Percentiles rank a stretch among this genome's conserved stretches.
phyloP scores from a whole-genome alignment of 164 flowering plant genomes.

The Buxus sempervirens region DNA sequence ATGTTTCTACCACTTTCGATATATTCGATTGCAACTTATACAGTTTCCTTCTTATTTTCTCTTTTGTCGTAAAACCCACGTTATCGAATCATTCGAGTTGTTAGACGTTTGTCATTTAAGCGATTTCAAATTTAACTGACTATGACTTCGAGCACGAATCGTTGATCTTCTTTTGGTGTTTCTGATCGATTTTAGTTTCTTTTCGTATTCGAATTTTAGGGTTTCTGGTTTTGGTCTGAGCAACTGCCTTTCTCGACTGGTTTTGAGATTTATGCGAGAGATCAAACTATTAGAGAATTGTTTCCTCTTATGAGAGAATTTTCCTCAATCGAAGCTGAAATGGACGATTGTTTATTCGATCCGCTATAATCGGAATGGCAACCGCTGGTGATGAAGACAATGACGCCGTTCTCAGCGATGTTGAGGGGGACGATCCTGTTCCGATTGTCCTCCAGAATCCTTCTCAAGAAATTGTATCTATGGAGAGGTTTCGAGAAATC shows the following conservation, averaged over 20 bases:
- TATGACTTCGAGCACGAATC: too few species aligned
- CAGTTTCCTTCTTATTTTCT: too few species aligned
- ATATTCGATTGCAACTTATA: too few species aligned
- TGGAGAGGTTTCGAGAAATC: constrained; percentile 53
- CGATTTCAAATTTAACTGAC: too few species aligned
- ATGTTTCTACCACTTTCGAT: too few species aligned
- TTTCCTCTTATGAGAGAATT: background rate
- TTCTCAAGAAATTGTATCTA: constrained; percentile 37
- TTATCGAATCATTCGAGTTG: too few species aligned
- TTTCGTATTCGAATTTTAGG: background rate
- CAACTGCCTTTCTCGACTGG: background rate
- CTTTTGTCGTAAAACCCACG: too few species aligned
- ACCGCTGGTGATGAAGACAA: constrained; percentile 49
- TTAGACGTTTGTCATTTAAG: too few species aligned
- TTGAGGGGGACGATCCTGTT: constrained; percentile 63
- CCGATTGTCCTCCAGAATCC: constrained; percentile 32
- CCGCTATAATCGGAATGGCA: constrained; percentile 28
- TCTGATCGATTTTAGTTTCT: too few species aligned
- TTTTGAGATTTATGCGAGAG: background rate
- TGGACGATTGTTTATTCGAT: background rate
- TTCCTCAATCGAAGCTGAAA: background rate
- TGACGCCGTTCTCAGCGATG: constrained; percentile 79
- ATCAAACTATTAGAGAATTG: too few species aligned
- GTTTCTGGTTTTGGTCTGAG: background rate
- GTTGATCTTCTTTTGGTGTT: too few species aligned